phyloP scores from a whole-genome alignment of 768 basidiomycete genomes.

The Tricholoma hemisulphureum region DNA sequence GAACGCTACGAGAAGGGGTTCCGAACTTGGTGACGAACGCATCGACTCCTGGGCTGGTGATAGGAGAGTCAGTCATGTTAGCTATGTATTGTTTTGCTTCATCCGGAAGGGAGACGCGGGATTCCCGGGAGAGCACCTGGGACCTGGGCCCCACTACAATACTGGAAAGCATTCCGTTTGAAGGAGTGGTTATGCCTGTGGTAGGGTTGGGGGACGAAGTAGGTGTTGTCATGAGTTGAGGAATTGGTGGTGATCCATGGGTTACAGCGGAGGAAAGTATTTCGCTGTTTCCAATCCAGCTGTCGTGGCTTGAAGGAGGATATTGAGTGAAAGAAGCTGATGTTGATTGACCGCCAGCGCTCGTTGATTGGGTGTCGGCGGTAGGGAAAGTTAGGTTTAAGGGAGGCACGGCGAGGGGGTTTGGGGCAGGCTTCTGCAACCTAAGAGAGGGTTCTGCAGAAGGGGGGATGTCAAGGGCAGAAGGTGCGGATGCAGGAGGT shows the following conservation, averaged over 20 bases:
- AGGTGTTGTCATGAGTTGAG: constrained; percentile 18
- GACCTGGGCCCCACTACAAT: constrained; percentile 31
- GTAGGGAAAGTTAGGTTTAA: constrained; percentile 34
- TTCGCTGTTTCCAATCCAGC: background rate
- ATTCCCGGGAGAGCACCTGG: constrained; percentile 54
- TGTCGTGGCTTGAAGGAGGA: constrained; percentile 7
- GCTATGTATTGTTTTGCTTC: constrained; percentile 74
- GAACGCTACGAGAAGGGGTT: constrained; percentile 2
- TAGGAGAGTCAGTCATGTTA: constrained; percentile 64
- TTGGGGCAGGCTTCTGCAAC: constrained; percentile 33
- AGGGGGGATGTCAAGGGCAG: constrained; percentile 7
- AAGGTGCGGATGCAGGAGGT: constrained; percentile 23
- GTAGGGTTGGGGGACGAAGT: constrained; percentile 18
- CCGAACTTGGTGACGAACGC: constrained; percentile 31
- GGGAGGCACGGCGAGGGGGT: constrained; percentile 39
- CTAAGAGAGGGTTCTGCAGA: constrained; percentile 20
- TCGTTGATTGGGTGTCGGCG: constrained; percentile 32
- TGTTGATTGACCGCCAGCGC: constrained; percentile 22
- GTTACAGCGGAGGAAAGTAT: constrained; percentile 12
- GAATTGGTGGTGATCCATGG: constrained; percentile 2
- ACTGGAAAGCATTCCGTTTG: constrained; percentile 30
- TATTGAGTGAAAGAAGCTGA: background rate
- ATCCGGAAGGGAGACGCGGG: constrained; percentile 69
- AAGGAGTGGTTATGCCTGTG: constrained; percentile 17
- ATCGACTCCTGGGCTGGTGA: constrained; percentile 49